Conservation (phyloP, 176 grass and related monocot species). For the Cenchrus americanus region DNA sequence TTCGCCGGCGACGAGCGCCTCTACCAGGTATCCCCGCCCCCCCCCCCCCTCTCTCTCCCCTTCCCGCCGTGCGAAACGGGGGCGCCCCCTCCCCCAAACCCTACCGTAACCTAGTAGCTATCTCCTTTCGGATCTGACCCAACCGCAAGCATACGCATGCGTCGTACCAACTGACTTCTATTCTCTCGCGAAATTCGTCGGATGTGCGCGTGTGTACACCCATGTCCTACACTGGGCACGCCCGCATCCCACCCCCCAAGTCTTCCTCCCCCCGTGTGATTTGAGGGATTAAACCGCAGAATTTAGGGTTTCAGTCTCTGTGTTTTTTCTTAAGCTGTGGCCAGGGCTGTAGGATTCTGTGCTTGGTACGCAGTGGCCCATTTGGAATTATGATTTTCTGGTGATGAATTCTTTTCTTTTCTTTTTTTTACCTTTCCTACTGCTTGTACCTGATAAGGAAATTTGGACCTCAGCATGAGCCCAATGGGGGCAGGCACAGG, state of each 20-base stretch:
- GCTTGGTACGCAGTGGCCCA: too few relatives aligned
- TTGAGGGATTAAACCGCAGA: not conserved
- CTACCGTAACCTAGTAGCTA: not conserved
- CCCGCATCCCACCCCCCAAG: not conserved
- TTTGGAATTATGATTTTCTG: not conserved
- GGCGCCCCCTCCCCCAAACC: constrained; percentile 1
- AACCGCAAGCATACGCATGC: not conserved
- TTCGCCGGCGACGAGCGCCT: not conserved
- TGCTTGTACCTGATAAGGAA: not conserved
- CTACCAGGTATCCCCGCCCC: not conserved
- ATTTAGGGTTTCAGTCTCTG: not conserved
- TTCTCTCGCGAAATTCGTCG: not conserved
- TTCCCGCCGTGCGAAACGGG: not conserved
- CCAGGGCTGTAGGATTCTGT: not conserved
- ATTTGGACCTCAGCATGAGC: not conserved
- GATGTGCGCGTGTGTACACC: not conserved
- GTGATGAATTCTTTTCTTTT: not conserved
- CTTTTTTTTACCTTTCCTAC: not conserved
- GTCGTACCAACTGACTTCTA: not conserved
- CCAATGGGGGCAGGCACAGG: not conserved
- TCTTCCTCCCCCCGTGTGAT: not conserved
- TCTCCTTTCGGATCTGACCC: not conserved
- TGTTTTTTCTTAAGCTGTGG: not conserved
- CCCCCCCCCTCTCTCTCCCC: not conserved
- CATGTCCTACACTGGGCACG: not conserved